Percentiles rank a stretch among this genome's conserved stretches.
Evolutionary conservation across 2,329 filamentous ascomycete species (phyloP).

Genomic region (Apiospora koreana): DNA sequence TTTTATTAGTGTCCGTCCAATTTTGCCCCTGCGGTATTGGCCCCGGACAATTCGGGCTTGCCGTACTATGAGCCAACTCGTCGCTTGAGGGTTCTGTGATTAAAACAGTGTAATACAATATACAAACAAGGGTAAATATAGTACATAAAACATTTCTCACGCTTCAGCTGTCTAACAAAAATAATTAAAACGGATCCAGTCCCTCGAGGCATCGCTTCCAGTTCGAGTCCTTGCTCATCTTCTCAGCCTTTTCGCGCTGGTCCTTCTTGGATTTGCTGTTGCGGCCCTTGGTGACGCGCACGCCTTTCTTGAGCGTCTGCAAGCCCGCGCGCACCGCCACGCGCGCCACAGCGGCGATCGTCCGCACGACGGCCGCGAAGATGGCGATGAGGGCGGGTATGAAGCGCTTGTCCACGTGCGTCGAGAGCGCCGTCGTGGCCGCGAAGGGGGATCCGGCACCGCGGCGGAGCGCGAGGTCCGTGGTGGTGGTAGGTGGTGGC

Average conservation of each 20-base stretch:
- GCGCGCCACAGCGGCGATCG: not conserved
- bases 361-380: not conserved
- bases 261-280: not conserved
- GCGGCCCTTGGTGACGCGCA: not conserved
- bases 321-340: too few relatives aligned
- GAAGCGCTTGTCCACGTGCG: not conserved
- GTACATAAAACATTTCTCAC: too few relatives aligned
- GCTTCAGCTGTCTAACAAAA: too few relatives aligned
- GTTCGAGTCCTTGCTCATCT: not conserved
- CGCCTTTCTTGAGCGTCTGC: not conserved
- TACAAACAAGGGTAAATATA: too few relatives aligned
- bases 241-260: not conserved
- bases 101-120: too few relatives aligned
- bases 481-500: not conserved
- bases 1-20: too few relatives aligned
- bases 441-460: too few relatives aligned
- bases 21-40: too few relatives aligned
- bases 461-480: not conserved
- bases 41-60: too few relatives aligned
- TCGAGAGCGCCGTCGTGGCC: too few relatives aligned
- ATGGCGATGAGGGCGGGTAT: not conserved
- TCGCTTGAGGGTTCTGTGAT: too few relatives aligned
- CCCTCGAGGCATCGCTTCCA: not conserved
- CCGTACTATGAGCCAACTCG: too few relatives aligned
- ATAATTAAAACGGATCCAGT: not conserved